Conservation (phyloP, 2,329 filamentous ascomycete species). For the Cladosporium sp. region DNA sequence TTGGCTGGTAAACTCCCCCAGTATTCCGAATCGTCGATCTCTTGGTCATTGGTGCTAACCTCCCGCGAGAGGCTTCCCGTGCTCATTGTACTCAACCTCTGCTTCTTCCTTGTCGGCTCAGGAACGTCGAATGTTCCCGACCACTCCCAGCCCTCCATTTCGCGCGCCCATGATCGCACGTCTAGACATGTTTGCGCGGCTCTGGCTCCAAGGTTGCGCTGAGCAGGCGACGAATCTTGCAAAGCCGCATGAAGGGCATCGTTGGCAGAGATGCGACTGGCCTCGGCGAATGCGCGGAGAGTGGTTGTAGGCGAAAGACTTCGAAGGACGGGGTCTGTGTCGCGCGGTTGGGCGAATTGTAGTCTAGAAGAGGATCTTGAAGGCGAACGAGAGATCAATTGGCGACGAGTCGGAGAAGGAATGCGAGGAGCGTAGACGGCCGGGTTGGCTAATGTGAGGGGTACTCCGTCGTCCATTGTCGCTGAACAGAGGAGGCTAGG, state of each 20-base stretch:
- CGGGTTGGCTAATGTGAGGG: constrained; percentile 23
- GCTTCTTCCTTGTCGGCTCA: constrained; percentile 22
- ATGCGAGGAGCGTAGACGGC: constrained; percentile 25
- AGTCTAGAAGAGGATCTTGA: constrained; percentile 24
- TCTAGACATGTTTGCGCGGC: constrained; percentile 65
- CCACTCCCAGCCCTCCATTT: constrained; percentile 60
- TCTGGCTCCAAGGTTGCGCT: constrained; percentile 45
- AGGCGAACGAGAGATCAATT: constrained; percentile 21
- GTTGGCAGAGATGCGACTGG: neutral
- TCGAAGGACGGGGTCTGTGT: constrained; percentile 44
- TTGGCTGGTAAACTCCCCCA: constrained; percentile 64
- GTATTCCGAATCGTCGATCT: constrained; percentile 42
- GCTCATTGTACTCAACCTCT: constrained; percentile 18
- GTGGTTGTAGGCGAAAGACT: constrained; percentile 56
- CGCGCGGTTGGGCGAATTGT: constrained; percentile 15
- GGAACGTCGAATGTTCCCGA: constrained; percentile 43
- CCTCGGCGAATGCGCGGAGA: constrained; percentile 49
- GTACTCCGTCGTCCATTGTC: neutral
- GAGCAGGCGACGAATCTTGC: neutral
- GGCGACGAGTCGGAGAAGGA: constrained; percentile 15
- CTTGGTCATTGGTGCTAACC: constrained; percentile 9
- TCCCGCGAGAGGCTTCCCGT: neutral
- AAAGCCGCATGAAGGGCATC: neutral
- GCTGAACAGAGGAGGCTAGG: neutral
- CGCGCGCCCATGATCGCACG: constrained; percentile 68